Conservation (phyloP, 2,329 filamentous ascomycete species). For the Cordyceps pruinosa region DNA sequence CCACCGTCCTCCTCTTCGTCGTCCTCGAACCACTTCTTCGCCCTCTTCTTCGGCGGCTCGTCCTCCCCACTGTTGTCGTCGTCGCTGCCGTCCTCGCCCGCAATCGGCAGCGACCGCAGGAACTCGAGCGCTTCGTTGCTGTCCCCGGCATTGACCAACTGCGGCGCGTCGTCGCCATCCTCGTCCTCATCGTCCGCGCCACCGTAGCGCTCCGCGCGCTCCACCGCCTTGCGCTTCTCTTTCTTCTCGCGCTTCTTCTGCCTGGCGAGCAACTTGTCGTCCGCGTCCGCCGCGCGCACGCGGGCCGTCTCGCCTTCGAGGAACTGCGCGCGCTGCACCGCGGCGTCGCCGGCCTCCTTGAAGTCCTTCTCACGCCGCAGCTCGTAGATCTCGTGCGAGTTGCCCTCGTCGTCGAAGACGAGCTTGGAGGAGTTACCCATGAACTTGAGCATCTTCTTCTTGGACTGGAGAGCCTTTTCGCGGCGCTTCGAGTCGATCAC, state of each 20-base stretch:
- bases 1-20: constrained; percentile 63
- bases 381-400: constrained; percentile 78
- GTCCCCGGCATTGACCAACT: constrained; percentile 34
- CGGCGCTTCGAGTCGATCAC: constrained; percentile 90
- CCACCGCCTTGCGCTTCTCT: constrained; percentile 62
- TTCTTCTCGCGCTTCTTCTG: constrained; percentile 72
- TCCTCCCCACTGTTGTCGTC: constrained; percentile 34
- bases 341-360: constrained; percentile 63
- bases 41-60: constrained; percentile 46
- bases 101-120: constrained; percentile 49
- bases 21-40: constrained; percentile 77
- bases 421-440: constrained; percentile 81
- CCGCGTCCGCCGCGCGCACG: constrained; percentile 67
- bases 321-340: constrained; percentile 70
- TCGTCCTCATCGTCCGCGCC: constrained; percentile 28
- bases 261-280: constrained; percentile 75
- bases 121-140: constrained; percentile 50
- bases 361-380: constrained; percentile 82
- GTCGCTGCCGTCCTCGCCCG: constrained; percentile 27
- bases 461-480: constrained; percentile 90
- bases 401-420: constrained; percentile 87
- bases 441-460: constrained; percentile 88
- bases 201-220: constrained; percentile 35
- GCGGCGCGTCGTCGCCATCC: constrained; percentile 23
- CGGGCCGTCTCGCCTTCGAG: constrained; percentile 66